A percentile compares a stretch with the other conserved stretches of the same genome.
phyloP scores from a whole-genome alignment of 352 stramenopile species.

The Aphanomyces astaci region DNA sequence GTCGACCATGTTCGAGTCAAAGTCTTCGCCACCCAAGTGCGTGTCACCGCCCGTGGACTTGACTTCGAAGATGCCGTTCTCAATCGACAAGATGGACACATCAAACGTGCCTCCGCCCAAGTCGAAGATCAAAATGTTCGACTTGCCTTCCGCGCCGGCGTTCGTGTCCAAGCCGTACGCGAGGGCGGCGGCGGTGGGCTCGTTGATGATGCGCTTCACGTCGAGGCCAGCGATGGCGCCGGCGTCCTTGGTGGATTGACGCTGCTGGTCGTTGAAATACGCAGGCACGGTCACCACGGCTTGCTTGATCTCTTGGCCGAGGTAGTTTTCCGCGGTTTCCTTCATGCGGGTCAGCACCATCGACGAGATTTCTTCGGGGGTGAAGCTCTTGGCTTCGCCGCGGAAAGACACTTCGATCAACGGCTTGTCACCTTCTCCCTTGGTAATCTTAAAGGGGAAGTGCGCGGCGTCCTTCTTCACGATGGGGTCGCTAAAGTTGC shows the following conservation, averaged over 20 bases:
- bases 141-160: constrained; percentile 58
- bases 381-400: constrained; percentile 68
- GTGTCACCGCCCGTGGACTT: constrained; percentile 91
- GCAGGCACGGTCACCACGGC: constrained; percentile 91
- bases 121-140: constrained; percentile 91
- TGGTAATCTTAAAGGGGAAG: constrained; percentile 72
- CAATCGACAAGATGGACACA: constrained; percentile 85
- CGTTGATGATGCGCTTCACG: constrained; percentile 94
- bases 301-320: constrained; percentile 59
- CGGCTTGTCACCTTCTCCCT: constrained; percentile 67
- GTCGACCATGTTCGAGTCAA: constrained; percentile 88
- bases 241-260: constrained; percentile 91
- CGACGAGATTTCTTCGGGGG: constrained; percentile 83
- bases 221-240: constrained; percentile 89
- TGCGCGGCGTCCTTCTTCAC: constrained; percentile 73
- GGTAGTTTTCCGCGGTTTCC: constrained; percentile 65
- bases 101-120: constrained; percentile 87
- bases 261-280: constrained; percentile 94
- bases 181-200: constrained; percentile 92
- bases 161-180: constrained; percentile 87
- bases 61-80: constrained; percentile 92
- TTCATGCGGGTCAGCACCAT: constrained; percentile 82
- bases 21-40: constrained; percentile 85
- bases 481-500: constrained; percentile 86
- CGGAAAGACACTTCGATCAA: constrained; percentile 81